Evolutionary conservation across 2,329 filamentous ascomycete genomes (phyloP), one percentile per base, ranked within the genome.

Genomic region (Fusarium xylarioides): DNA sequence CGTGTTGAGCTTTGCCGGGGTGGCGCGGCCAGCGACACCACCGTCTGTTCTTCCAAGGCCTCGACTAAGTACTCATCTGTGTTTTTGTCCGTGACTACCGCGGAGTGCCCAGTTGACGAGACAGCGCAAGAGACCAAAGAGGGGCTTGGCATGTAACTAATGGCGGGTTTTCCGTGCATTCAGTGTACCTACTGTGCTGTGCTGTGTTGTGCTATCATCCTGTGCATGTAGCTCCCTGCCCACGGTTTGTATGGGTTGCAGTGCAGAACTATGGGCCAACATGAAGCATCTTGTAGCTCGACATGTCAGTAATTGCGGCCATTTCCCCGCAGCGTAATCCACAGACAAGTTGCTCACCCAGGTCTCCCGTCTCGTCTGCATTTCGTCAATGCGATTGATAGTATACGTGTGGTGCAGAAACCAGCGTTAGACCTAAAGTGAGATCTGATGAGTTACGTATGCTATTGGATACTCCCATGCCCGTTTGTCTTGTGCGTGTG

Each of bases 351-450:
- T 64, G 43, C 40, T 28, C 43, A 53, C 26, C 63, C 32, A 59
- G 55, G 49, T 67, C 38, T 46, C 38, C 35, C 38, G 55, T 69
- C 55, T 55, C 34, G 54, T 58, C 60, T 66, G 66, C 64, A 74
- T 74, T 66, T 66, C 58, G 64, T 70, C 63, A 50, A 76, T 50
- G 59, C 62, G 30, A 52, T 52, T 66, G 61, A 59, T 47, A 70
- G 53, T 47, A 40, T 61, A 32, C 67, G 50, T 35, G 46, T 57
- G 50, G 65, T 42, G 62, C 32, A 56, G 49, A 63, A 61, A 60
- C 57, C 52, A 58, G 67, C 64, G 63, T 62, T 73, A 32, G 59
- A 43, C 43, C n/a, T n/a, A 77, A 77, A 74, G 68, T 78, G 76
- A 78, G 71, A 77, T 74, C 57, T 78, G 63, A 65, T 42, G 64